Percentiles rank a stretch among this genome's conserved stretches.
Conservation (phyloP, 106 monocot species). For the Triglochin maritima region DNA sequence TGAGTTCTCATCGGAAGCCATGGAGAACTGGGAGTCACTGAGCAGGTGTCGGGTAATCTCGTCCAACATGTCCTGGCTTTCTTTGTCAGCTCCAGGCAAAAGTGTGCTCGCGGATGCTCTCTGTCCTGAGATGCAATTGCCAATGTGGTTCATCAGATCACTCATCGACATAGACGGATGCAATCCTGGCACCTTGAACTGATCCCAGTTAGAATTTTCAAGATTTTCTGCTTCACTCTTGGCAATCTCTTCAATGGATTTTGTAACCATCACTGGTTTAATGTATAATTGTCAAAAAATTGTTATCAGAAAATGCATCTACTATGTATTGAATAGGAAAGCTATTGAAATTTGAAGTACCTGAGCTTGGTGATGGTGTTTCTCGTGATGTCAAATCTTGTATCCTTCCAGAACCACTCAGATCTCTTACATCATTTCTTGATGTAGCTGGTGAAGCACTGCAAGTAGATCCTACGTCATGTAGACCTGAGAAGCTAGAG, state of each 20-base stretch:
- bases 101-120: conserved; percentile 26
- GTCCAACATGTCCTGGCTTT: conserved; percentile 43
- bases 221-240: conserved; percentile 9
- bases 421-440: conserved; percentile 25
- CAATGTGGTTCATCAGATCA: conserved; percentile 72
- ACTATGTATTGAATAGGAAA: no score
- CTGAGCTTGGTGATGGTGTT: conserved; percentile 46
- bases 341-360: conserved; percentile 18
- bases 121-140: conserved; percentile 62
- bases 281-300: neutral
- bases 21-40: conserved; percentile 39
- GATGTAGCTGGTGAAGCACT: conserved; percentile 25
- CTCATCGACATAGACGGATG: conserved; percentile 73
- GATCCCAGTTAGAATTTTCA: conserved; percentile 31
- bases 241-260: conserved; percentile 10
- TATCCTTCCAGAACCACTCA: neutral
- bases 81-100: conserved; percentile 19
- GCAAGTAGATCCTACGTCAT: conserved; percentile 14
- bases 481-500: conserved; percentile 18
- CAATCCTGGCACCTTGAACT: conserved; percentile 50
- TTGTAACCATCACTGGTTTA: conserved; percentile 23
- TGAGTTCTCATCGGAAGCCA: conserved; percentile 50
- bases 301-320: no score
- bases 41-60: conserved; percentile 54
- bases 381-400: conserved; percentile 18